A percentile compares a stretch with the other conserved stretches of the same genome.
Evolutionary conservation across 257 asterid genomes (phyloP).

Genomic region (Fraxinus cuspidata): DNA sequence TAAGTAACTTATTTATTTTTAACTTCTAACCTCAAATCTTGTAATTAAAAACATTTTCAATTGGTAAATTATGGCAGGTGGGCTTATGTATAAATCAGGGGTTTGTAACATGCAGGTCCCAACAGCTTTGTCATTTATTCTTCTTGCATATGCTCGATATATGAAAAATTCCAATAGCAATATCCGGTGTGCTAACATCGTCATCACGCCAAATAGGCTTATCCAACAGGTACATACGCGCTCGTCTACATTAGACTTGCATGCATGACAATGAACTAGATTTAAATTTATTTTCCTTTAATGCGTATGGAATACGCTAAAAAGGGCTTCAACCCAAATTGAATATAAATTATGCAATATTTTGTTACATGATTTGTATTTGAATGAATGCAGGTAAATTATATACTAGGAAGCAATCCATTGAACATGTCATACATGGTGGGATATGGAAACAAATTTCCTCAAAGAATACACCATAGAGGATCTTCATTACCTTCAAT

Average conservation of each 20-base stretch:
- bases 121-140: conserved; percentile 38
- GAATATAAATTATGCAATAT: too few relatives aligned
- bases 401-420: conserved; percentile 53
- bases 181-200: conserved; percentile 28
- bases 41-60: not conserved
- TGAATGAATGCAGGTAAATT: conserved; percentile 40
- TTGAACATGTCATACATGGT: conserved; percentile 48
- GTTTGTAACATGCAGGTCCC: conserved; percentile 40
- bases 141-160: conserved; percentile 41
- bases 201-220: conserved; percentile 24
- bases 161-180: conserved; percentile 22
- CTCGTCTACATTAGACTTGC: too few relatives aligned
- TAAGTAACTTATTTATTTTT: not conserved
- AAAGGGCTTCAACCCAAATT: not conserved
- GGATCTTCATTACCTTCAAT: conserved; percentile 48
- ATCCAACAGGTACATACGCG: conserved; percentile 27
- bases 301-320: too few relatives aligned
- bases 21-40: too few relatives aligned
- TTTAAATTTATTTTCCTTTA: too few relatives aligned
- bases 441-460: conserved; percentile 47
- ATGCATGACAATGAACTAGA: too few relatives aligned
- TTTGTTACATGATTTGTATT: not conserved
- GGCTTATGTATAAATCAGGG: conserved; percentile 33
- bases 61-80: conserved; percentile 26
- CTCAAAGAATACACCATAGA: conserved; percentile 51